Conservation (phyloP, 2,329 filamentous ascomycete species). For the Arthrobotrys musiformis region DNA sequence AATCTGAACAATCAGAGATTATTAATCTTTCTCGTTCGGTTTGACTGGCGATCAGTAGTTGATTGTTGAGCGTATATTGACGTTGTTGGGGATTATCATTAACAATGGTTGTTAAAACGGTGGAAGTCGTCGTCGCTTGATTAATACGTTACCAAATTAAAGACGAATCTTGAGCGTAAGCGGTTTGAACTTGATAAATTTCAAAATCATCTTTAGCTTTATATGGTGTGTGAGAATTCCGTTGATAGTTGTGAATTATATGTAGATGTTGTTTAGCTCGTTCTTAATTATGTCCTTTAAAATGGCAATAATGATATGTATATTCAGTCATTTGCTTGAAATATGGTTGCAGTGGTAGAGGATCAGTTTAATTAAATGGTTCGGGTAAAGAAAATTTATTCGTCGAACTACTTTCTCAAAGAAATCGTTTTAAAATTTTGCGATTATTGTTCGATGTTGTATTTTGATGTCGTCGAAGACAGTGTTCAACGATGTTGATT, state of each 20-base stretch:
- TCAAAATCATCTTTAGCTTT: not conserved
- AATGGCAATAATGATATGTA: not conserved
- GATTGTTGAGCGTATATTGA: not conserved
- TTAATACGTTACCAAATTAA: slow-evolving; percentile 3
- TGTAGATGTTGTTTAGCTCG: not conserved
- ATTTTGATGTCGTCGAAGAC: not conserved
- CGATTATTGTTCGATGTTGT: not conserved
- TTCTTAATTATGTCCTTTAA: not conserved
- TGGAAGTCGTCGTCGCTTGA: not conserved
- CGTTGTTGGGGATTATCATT: not conserved
- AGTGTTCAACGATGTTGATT: not conserved
- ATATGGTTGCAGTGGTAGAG: not conserved
- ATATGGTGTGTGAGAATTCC: not conserved
- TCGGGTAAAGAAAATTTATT: not conserved
- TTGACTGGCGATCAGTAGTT: not conserved
- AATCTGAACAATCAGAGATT: not conserved
- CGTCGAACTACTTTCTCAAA: not conserved
- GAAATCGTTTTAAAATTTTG: not conserved
- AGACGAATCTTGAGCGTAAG: not conserved
- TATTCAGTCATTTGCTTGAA: too few relatives aligned
- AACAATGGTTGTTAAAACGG: too few relatives aligned
- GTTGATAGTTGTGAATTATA: not conserved
- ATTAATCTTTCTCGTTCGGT: not conserved
- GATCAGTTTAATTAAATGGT: not conserved
- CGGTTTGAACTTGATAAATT: slow-evolving; percentile 2